Evolutionary conservation across 805 yeast genomes (phyloP), one percentile per base, ranked within the genome.

Genomic region (Suhomyces prunicola): DNA sequence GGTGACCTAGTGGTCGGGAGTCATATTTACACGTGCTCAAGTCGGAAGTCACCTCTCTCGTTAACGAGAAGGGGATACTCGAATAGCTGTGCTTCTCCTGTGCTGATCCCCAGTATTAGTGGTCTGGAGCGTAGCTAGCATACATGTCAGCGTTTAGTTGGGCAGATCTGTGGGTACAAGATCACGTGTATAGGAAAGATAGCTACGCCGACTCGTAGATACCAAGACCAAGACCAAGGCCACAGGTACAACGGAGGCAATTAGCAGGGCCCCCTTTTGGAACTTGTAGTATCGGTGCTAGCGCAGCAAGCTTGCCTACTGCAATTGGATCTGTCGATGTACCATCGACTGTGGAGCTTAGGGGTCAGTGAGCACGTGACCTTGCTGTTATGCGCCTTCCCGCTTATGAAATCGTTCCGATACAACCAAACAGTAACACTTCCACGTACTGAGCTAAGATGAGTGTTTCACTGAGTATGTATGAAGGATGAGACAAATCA

Each of bases 381-480:
- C 22, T 39, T 8, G 42, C 42, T 39, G 42, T 39, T 17, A 5
- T 19, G 42, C 42, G 23, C 42, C n/a, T 24, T 6, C 42, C 6
- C 23, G 22, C 17, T 10, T 17, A 39, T 19, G 42, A 39, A 39
- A 39, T 39, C 42, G 23, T 9, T 24, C 24, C 24, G n/a, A 19
- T 39, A 19, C 19, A 19, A 5, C 42, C n/a, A 39, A 19, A 17
- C 42, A 19, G 42, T 17, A 36, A 39, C n/a, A 39, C n/a, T 10
- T 12, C 24, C 42, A n/a, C 10, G 4, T 17, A 39, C 42, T 39
- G 42, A 39, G 42, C n/a, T 19, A 39, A 17, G 42, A 66, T 66
- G 70, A 66, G 66, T 62, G 56, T 55, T 40, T 60, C 68, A 42
- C 68, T 56, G 65, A 51, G 70, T 66, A 65, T 48, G 70, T 65